Evolutionary conservation across 371 early-diverging fungal genomes (phyloP), one percentile per base, ranked within the genome.

Genomic region (Mucor saturninus): DNA sequence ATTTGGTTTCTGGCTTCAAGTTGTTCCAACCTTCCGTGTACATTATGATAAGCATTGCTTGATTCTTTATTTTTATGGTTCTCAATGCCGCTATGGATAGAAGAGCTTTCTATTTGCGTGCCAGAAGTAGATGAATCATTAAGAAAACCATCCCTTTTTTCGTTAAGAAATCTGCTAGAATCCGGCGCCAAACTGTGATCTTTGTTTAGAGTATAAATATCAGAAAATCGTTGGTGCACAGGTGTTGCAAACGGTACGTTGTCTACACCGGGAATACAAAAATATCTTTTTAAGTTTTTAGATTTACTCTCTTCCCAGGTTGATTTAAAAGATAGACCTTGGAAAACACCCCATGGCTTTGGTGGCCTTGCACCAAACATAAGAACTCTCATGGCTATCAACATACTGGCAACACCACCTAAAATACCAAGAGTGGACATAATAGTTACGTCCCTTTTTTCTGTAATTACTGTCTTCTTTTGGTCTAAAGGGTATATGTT

Each of bases 331-430:
- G 49, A 60, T 66, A 62, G 63, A 68, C 38, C 68, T 30, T 77
- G 77, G 1, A 77, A 65, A 21, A 72, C 49, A 15, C 77, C 77
- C 72, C 74, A 74, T 2, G 77, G 77, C 0, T 66, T 64, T 13
- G 64, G 64, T 29, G 77, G 77, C n/a, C 72, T 63, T n/a, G 62
- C 64, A 31, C 77, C 77, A 55, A 77, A 77, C 15, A 77, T 39
- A 68, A 74, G 64, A 1, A 68, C 59, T 38, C 72, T 67, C 1
- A 74, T 35, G 1, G 63, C 64, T 13, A 68, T 26, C 8, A 72
- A 35, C 5, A 77, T 46, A 60, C 77, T 72, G 54, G 74, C 61
- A n/a, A 77, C 56, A 62, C 77, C 77, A 60, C 74, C 77, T 15
- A 72, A 59, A n/a, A 69, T 66, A 39, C 77, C 77, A 48, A 77